These are phyloP conservation scores for Phlebiopsis gigantea DNA, from an alignment of 768 basidiomycete genomes.

Conservation along the genomic window DNA sequence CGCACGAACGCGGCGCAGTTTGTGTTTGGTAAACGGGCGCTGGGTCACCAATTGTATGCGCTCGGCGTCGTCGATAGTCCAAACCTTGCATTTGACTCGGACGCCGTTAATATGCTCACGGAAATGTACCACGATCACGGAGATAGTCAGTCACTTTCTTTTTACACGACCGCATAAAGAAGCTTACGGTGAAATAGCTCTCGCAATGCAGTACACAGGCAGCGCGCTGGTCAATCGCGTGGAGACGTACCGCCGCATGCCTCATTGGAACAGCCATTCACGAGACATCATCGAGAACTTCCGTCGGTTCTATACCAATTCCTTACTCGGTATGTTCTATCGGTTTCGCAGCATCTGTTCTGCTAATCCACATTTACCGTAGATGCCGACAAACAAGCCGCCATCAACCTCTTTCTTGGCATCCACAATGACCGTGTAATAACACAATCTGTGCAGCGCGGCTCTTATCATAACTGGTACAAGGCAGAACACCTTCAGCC, in stretches of 20 bases:
- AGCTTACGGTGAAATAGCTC: constrained; percentile 41
- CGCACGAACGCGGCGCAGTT: constrained; percentile 97
- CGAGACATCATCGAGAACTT: constrained; percentile 95
- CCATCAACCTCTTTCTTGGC: constrained; percentile 96
- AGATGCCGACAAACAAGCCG: constrained; percentile 97
- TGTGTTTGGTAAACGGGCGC: constrained; percentile 89
- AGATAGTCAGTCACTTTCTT: constrained; percentile 60
- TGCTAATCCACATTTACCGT: neutral
- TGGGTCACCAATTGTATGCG: constrained; percentile 94
- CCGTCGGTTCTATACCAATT: constrained; percentile 91
- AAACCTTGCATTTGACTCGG: constrained; percentile 85
- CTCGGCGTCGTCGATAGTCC: constrained; percentile 86
- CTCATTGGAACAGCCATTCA: constrained; percentile 97
- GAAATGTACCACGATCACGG: constrained; percentile 99
- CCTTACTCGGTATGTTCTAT: constrained; percentile 61
- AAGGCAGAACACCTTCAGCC: constrained; percentile 30
- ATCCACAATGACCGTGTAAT: constrained; percentile 48
- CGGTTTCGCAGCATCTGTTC: neutral
- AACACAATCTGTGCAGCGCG: constrained; percentile 45
- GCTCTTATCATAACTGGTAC: constrained; percentile 86
- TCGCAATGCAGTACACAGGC: constrained; percentile 95
- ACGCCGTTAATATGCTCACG: constrained; percentile 93
- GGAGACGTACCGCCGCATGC: constrained; percentile 92
- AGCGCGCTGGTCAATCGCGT: constrained; percentile 94
- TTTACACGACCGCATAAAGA: neutral